Evolutionary conservation across 306 rosid genomes (phyloP), one percentile per base, ranked within the genome.

Genomic region (Sechiopsis laciniata): DNA sequence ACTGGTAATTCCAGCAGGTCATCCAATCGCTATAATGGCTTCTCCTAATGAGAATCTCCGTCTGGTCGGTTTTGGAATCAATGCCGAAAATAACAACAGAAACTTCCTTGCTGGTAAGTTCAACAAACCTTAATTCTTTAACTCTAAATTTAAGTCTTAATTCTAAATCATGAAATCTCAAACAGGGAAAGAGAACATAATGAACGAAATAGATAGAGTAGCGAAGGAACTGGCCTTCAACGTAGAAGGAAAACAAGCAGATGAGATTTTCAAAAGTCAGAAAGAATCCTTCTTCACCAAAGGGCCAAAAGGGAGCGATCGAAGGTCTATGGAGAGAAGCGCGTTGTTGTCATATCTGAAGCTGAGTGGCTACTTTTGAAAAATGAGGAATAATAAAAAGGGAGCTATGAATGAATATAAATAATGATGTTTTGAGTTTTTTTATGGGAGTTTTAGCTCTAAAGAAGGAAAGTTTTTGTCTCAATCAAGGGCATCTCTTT

Each of bases 31-130:
- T 4, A 0, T 80, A 42, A 63, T 63, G 7, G 85, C 90, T 32
- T 52, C 80, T 15, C 29, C 80, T 1, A 16, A 78, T 9, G 59
- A 82, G 12, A 35, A 26, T 14, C 63, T 86, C 0, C 22, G 78
- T 19, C 48, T 74, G 19, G 71, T 84, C 10, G 85, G 55, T 0
- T 78, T 84, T 10, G 77, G 77, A 59, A 55, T 86, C 71, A 82
- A 84, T 21, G 90, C 77, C 15, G 71, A 74, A 46, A 46, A 86
- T 56, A 84, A 84, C 64, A 16, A 35, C 16, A 84, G 86, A 56
- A 76, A 74, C 78, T 86, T 86, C 81, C 86, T 86, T 2, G 79
- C 72, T 0, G 72, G 72, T 67, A 17, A 67, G 54, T 10, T n/a
- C n/a, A 40, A 51, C 24, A 29, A 16, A 64, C 10, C 19, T n/a